Percentiles rank a stretch among this genome's conserved stretches.
phyloP scores from a whole-genome alignment of 2,329 filamentous ascomycete species.

The Epichloe brachyelytri region DNA sequence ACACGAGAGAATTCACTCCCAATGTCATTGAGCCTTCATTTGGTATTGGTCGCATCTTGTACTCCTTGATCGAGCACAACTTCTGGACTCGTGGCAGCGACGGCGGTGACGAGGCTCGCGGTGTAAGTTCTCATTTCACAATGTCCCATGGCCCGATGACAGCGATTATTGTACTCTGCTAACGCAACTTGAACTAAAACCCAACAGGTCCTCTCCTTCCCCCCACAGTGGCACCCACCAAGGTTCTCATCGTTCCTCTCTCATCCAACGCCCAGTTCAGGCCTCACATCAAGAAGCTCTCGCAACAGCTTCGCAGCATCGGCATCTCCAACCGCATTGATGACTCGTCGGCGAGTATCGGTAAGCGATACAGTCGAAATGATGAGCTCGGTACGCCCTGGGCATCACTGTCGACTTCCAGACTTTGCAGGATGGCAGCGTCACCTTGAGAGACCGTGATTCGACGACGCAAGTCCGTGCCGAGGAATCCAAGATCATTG shows the following conservation, averaged over 20 bases:
- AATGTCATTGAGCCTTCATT: slow-evolving; percentile 98
- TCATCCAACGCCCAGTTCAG: slow-evolving; percentile 71
- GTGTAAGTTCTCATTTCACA: slow-evolving; percentile 44
- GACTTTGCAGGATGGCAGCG: slow-evolving; percentile 72
- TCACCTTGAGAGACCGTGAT: slow-evolving; percentile 85
- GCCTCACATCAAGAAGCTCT: slow-evolving; percentile 61
- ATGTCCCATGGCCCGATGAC: not conserved
- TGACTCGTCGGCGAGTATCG: slow-evolving; percentile 81
- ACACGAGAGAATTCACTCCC: slow-evolving; percentile 81
- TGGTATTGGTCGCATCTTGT: slow-evolving; percentile 89
- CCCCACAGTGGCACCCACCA: slow-evolving; percentile 74
- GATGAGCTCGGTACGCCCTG: slow-evolving; percentile 93
- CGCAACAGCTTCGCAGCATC: slow-evolving; percentile 59
- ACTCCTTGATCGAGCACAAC: slow-evolving; percentile 83
- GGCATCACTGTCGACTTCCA: slow-evolving; percentile 95
- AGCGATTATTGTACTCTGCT: not conserved
- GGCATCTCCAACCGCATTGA: slow-evolving; percentile 79
- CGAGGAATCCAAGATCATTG: slow-evolving; percentile 64
- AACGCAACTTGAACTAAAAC: slow-evolving; percentile 8
- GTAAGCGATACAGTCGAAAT: slow-evolving; percentile 88
- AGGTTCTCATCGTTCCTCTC: slow-evolving; percentile 84
- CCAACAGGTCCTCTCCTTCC: slow-evolving; percentile 37
- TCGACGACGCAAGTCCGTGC: slow-evolving; percentile 83
- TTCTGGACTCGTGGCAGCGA: slow-evolving; percentile 72
- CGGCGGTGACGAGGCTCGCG: slow-evolving; percentile 59